Evolutionary conservation across 2,329 filamentous ascomycete species (phyloP).

Genomic region (Fusarium sp.): DNA sequence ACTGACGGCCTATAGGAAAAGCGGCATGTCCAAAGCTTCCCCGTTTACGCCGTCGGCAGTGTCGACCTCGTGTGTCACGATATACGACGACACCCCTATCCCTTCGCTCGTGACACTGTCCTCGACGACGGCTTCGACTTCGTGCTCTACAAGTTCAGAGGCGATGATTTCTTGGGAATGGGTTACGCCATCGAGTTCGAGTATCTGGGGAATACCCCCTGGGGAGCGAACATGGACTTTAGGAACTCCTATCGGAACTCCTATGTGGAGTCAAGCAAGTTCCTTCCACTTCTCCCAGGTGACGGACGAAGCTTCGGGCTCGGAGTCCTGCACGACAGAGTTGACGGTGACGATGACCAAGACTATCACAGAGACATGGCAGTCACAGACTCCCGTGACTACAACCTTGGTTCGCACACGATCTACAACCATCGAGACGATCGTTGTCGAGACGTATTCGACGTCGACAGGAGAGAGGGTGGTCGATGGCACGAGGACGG

Average conservation of each 20-base stretch:
- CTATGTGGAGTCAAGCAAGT: background rate
- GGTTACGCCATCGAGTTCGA: slow-evolving; percentile 8
- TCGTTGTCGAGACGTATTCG: slow-evolving; percentile 44
- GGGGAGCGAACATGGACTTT: slow-evolving; percentile 1
- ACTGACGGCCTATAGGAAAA: slow-evolving; percentile 21
- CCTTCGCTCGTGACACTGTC: slow-evolving; percentile 4
- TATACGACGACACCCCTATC: slow-evolving; percentile 15
- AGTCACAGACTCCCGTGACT: slow-evolving; percentile 31
- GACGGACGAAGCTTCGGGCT: slow-evolving; percentile 7
- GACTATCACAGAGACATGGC: slow-evolving; percentile 42
- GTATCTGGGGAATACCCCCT: slow-evolving; percentile 5
- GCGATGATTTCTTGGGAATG: slow-evolving; percentile 18
- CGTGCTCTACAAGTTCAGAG: slow-evolving; percentile 7
- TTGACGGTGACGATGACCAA: slow-evolving; percentile 44
- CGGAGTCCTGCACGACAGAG: slow-evolving; percentile 40
- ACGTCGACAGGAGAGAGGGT: slow-evolving; percentile 40
- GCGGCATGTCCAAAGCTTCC: slow-evolving; percentile 16
- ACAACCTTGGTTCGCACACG: slow-evolving; percentile 34
- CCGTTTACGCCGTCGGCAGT: slow-evolving; percentile 15
- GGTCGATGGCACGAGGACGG: slow-evolving; percentile 34
- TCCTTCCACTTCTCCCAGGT: background rate
- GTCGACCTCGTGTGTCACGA: slow-evolving; percentile 37
- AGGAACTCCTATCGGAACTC: background rate
- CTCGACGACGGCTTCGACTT: slow-evolving; percentile 4
- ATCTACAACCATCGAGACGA: slow-evolving; percentile 38